A percentile compares a stretch with the other conserved stretches of the same genome.
Evolutionary conservation across 1,284 basidiomycete species (phyloP).

Genomic region (Vanrija humicola): DNA sequence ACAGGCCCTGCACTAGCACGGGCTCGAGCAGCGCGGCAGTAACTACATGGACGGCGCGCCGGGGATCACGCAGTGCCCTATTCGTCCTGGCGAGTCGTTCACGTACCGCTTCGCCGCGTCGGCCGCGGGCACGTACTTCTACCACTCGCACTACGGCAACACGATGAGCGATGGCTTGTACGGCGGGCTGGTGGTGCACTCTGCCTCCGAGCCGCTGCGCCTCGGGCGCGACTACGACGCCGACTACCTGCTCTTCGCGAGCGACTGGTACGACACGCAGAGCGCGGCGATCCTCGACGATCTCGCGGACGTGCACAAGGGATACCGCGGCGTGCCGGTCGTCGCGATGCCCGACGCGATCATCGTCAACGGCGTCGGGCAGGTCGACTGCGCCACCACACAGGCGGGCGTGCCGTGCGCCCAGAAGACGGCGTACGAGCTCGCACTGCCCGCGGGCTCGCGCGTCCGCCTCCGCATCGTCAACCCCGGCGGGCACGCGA

Average conservation of each 20-base stretch:
- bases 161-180: conserved; percentile 28
- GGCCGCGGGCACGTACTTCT: conserved; percentile 29
- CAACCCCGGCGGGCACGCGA: conserved; percentile 15
- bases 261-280: conserved; percentile 32
- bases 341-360: conserved; percentile 23
- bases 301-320: conserved; percentile 6
- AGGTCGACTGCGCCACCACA: conserved; percentile 3
- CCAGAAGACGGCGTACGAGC: background rate
- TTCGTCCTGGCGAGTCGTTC: conserved; percentile 53
- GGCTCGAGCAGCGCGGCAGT: conserved; percentile 26
- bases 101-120: conserved; percentile 46
- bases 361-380: conserved; percentile 30
- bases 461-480: conserved; percentile 19
- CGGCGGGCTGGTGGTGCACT: conserved; percentile 31
- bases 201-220: conserved; percentile 15
- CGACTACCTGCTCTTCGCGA: conserved; percentile 23
- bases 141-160: conserved; percentile 37
- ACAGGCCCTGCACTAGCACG: conserved; percentile 31
- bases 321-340: conserved; percentile 3
- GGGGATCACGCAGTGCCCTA: conserved; percentile 51
- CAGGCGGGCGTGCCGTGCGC: conserved; percentile 6
- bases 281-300: conserved; percentile 21
- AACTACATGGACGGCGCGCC: conserved; percentile 32
- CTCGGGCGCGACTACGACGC: conserved; percentile 21
- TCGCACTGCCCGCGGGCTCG: conserved; percentile 1